phyloP scores from a whole-genome alignment of 345 rosid genomes.

The Zanthoxylum bungeanum region DNA sequence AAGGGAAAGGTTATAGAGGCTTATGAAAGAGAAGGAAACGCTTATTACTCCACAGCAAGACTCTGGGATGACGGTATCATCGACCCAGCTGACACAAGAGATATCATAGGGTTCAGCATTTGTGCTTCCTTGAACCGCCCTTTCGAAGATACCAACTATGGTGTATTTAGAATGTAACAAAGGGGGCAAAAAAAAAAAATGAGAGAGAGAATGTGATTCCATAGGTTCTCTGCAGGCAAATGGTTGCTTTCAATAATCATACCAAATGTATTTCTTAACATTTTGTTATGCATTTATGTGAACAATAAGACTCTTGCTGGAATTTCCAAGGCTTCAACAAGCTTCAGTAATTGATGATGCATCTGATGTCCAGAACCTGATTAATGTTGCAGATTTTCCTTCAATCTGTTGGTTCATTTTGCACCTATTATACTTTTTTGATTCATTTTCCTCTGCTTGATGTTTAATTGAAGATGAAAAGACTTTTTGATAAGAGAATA shows the following conservation, averaged over 20 bases:
- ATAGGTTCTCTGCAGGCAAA: background rate
- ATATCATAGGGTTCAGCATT: constrained; percentile 61
- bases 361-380: no score
- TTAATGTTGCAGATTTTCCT: background rate
- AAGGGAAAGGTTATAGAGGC: constrained; percentile 73
- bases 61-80: constrained; percentile 97
- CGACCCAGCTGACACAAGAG: constrained; percentile 88
- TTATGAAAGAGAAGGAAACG: constrained; percentile 75
- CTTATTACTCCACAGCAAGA: constrained; percentile 85
- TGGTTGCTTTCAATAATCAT: background rate
- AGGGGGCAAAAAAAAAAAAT: background rate
- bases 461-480: no score
- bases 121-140: constrained; percentile 66
- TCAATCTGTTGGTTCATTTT: background rate
- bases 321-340: background rate
- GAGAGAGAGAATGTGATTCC: no score
- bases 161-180: constrained; percentile 85
- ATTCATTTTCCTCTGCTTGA: no score
- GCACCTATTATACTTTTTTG: no score
- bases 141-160: constrained; percentile 62
- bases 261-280: background rate
- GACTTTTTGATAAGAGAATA: no score
- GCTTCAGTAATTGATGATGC: background rate
- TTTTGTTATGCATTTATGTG: background rate
- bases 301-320: background rate